A percentile compares a stretch with the other conserved stretches of the same genome.
These are phyloP conservation scores for Wallacemonas sp. DNA, from an alignment of 208 protist genomes.

Conservation along the genomic window DNA sequence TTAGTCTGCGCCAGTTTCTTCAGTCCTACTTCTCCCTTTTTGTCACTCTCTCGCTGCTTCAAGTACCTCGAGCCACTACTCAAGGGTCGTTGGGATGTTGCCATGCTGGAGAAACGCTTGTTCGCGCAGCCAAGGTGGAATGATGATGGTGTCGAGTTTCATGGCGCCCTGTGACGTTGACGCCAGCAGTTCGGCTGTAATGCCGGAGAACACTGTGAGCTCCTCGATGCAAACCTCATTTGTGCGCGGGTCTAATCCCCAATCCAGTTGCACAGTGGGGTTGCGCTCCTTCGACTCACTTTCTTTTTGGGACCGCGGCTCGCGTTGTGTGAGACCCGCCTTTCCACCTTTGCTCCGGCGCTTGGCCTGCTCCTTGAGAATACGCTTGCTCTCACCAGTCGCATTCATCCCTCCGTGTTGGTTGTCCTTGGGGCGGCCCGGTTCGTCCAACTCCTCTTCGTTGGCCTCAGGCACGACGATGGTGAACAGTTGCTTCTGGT, in stretches of 20 bases:
- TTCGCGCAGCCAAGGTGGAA: constrained; percentile 67
- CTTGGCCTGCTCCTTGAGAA: constrained; percentile 23
- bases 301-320: neutral
- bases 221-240: constrained; percentile 44
- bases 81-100: constrained; percentile 32
- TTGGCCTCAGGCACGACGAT: constrained; percentile 18
- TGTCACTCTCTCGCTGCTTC: neutral
- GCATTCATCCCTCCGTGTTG: neutral
- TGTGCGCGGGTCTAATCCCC: constrained; percentile 28
- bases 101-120: constrained; percentile 17
- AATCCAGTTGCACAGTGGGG: constrained; percentile 10
- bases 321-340: constrained; percentile 17
- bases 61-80: neutral
- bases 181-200: constrained; percentile 52
- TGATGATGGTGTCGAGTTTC: constrained; percentile 50
- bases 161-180: constrained; percentile 35
- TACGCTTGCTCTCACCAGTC: constrained; percentile 5
- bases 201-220: constrained; percentile 28
- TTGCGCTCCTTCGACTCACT: neutral
- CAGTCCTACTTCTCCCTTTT: neutral
- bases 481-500: constrained; percentile 47
- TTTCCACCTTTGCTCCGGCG: constrained; percentile 33
- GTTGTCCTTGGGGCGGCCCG: no score
- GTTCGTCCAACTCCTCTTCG: constrained; percentile 4
- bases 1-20: no score